Base-by-base conservation (phyloP, 495 filamentous ascomycete genomes). In the Lophiotrema nucula region DNA sequence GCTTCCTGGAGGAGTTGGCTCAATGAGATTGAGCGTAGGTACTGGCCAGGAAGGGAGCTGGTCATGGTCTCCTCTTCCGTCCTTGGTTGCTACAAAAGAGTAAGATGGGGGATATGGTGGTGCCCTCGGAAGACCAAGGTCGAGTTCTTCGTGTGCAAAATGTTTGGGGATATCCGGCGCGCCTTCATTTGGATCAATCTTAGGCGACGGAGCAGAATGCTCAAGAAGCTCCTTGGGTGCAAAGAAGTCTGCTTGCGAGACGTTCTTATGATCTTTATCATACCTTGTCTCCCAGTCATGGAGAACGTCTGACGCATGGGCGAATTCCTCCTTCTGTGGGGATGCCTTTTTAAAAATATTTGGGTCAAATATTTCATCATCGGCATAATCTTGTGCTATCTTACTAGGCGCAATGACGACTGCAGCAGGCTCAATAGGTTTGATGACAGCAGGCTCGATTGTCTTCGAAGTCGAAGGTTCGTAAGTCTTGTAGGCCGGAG, bases 301-400 rank as follows among this genome's bases (percentile, higher is more conserved):
- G 37, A 64, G 25, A 19, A 61, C 45, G 2, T 53, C 37, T 8
- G 31, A 35, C 31, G 31, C 31, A 8, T 8, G 8, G 8, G 8
- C n/a, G 31, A 8, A 35, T 8, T 35, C 31, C 8, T 35, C 31
- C 31, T 56, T 45, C 27, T 56, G 12, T 19, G n/a, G n/a, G n/a
- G n/a, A n/a, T n/a, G 13, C 4, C 53, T 65, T 69, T 26, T 62
- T 64, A 67, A 73, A 74, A 42, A 63, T 69, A 39, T 70, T 65
- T 3, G 64, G 68, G 39, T 73, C 71, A 50, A 67, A 68, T 33
- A 74, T 60, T 5, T 71, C 72, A 18, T 72, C 70, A 31, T 72
- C 65, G 22, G 62, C 54, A 31, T 67, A 47, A 24, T 67, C 64
- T 33, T 57, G 43, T 4, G 28, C 55, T 24, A 54, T 44, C 35